A percentile compares a stretch with the other conserved stretches of the same genome.
Evolutionary conservation across 192 early-diverging fungal species (phyloP).

Genomic region (Thamnidium elegans): DNA sequence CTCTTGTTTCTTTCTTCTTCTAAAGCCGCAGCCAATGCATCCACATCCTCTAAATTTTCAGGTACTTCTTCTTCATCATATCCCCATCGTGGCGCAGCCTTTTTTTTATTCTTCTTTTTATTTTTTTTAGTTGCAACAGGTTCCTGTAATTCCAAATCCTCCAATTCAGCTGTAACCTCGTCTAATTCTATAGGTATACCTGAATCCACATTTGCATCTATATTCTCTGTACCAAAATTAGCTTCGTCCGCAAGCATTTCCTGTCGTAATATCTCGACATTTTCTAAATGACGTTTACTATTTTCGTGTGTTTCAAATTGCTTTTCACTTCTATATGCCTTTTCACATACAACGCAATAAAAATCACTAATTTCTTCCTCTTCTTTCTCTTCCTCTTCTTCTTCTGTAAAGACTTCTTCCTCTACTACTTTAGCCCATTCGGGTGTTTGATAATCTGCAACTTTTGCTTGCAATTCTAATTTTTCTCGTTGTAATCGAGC

Average conservation of each 20-base stretch:
- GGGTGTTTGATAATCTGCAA: constrained; percentile 60
- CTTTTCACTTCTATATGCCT: constrained; percentile 76
- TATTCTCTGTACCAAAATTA: constrained; percentile 8
- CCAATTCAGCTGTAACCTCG: constrained; percentile 1
- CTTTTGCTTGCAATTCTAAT: constrained; percentile 45
- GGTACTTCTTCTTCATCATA: constrained; percentile 36
- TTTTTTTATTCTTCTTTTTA: constrained; percentile 54
- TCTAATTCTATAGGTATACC: neutral
- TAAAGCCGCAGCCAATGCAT: constrained; percentile 17
- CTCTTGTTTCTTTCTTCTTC: constrained; percentile 39
- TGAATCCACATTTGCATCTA: neutral
- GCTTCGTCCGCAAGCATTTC: constrained; percentile 75
- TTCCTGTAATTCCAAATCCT: constrained; percentile 23
- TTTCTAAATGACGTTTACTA: constrained; percentile 84
- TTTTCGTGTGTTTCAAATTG: constrained; percentile 84
- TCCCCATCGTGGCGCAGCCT: constrained; percentile 41
- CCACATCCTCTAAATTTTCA: constrained; percentile 27
- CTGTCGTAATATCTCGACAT: constrained; percentile 67
- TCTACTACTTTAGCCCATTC: constrained; percentile 72
- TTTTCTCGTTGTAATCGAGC: constrained; percentile 59
- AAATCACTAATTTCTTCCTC: constrained; percentile 60
- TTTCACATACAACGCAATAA: constrained; percentile 86
- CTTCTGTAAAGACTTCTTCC: constrained; percentile 15
- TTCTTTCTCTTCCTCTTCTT: constrained; percentile 41
- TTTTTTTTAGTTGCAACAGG: constrained; percentile 41